Percentiles rank a stretch among this genome's conserved stretches.
Evolutionary conservation across 306 rosid genomes (phyloP).

Genomic region (Sechiopsis laciniata): DNA sequence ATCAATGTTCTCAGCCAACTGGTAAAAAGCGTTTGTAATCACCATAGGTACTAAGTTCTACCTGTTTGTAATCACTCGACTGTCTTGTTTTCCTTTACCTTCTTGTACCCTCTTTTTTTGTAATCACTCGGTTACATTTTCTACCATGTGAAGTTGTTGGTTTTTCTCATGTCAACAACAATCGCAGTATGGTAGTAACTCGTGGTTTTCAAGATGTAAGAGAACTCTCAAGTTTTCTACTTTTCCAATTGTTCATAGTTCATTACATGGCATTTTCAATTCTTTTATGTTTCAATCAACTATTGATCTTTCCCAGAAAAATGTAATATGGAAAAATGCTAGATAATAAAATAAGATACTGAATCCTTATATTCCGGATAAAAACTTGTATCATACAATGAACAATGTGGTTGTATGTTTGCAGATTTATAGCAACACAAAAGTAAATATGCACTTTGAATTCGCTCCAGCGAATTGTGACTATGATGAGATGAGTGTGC

Average conservation of each 20-base stretch:
- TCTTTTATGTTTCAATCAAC: not conserved
- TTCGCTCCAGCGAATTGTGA: no score
- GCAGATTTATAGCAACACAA: no score
- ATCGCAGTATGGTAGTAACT: not conserved
- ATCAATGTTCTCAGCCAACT: no score
- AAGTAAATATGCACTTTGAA: no score
- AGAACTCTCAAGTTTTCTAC: not conserved
- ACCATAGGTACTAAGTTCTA: no score
- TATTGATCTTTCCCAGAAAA: not conserved
- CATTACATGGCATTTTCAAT: not conserved
- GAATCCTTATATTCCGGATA: conserved; percentile 1
- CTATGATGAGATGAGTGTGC: no score
- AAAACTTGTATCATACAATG: conserved; percentile 15
- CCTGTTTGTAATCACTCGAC: no score
- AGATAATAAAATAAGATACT: not conserved
- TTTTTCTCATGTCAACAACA: not conserved
- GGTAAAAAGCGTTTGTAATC: no score
- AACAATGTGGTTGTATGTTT: conserved; percentile 31
- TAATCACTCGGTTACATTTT: not conserved
- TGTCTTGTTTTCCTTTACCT: no score
- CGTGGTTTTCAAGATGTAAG: not conserved
- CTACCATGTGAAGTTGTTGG: not conserved
- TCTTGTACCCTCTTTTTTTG: no score
- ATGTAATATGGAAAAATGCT: not conserved
- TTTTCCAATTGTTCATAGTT: not conserved